These are phyloP conservation scores for Blastocystis sp. DNA, from an alignment of 352 stramenopile species.

Conservation along the genomic window DNA sequence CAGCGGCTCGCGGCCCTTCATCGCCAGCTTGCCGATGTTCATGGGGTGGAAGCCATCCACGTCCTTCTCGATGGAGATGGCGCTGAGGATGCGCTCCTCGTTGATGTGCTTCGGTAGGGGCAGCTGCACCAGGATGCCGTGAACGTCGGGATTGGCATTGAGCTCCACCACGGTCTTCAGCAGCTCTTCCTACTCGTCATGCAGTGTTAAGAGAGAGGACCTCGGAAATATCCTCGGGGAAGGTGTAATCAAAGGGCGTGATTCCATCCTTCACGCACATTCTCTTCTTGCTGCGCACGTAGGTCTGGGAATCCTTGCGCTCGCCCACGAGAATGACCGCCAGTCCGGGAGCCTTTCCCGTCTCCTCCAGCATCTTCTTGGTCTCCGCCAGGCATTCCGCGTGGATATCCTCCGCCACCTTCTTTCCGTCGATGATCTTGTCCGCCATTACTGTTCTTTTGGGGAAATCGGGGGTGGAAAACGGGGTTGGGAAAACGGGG, in stretches of 20 bases:
- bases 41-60: conserved; percentile 95
- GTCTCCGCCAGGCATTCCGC: conserved; percentile 24
- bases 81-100: conserved; percentile 85
- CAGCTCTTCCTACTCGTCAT: conserved; percentile 74
- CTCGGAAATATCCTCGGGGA: conserved; percentile 76
- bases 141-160: conserved; percentile 82
- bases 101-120: conserved; percentile 88
- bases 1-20: conserved; percentile 81
- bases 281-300: conserved; percentile 76
- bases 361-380: conserved; percentile 57
- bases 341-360: conserved; percentile 81
- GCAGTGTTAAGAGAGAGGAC: conserved; percentile 18
- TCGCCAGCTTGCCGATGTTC: conserved; percentile 88
- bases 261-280: conserved; percentile 89
- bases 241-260: conserved; percentile 78
- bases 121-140: conserved; percentile 94
- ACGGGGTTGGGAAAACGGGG: too few species aligned
- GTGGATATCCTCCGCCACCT: conserved; percentile 43
- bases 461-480: too few species aligned
- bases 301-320: conserved; percentile 88
- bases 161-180: conserved; percentile 77
- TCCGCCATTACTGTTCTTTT: conserved; percentile 4
- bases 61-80: conserved; percentile 90
- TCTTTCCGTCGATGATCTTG: conserved; percentile 60
- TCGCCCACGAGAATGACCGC: conserved; percentile 92